These are phyloP conservation scores for Saccharum hybrid DNA, from an alignment of 202 grass and related monocot species.

Conservation along the genomic window DNA sequence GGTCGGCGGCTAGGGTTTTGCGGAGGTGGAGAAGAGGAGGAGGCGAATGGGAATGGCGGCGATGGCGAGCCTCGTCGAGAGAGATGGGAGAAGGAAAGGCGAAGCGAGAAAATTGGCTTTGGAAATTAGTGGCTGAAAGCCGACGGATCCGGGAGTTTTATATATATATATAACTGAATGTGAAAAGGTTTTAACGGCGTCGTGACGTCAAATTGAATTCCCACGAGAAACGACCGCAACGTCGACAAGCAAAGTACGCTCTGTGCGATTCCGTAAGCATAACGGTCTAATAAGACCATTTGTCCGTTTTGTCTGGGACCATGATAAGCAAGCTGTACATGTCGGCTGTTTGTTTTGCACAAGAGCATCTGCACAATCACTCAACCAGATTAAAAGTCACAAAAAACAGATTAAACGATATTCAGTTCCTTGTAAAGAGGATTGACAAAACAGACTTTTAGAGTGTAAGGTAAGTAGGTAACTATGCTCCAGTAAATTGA, in stretches of 20 bases:
- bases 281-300: conserved; percentile 31
- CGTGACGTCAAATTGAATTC: conserved; percentile 33
- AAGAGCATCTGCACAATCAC: neutral
- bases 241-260: neutral
- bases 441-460: too few species aligned
- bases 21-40: conserved; percentile 42
- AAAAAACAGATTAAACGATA: too few species aligned
- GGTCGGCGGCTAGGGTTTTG: conserved; percentile 69
- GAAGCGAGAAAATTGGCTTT: conserved; percentile 41
- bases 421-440: too few species aligned
- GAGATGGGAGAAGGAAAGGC: conserved; percentile 33
- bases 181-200: conserved; percentile 40
- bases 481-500: too few species aligned
- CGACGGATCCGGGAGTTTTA: conserved; percentile 33
- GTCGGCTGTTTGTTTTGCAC: conserved; percentile 9
- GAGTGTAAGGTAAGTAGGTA: too few species aligned
- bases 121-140: conserved; percentile 53
- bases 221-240: neutral
- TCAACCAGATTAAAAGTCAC: too few species aligned
- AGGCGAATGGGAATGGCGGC: conserved; percentile 53
- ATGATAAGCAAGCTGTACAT: neutral
- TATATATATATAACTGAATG: too few species aligned
- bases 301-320: neutral
- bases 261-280: conserved; percentile 20
- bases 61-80: conserved; percentile 41